phyloP scores from a whole-genome alignment of 2,329 filamentous ascomycete species.

The Herpotrichia juniperi region DNA sequence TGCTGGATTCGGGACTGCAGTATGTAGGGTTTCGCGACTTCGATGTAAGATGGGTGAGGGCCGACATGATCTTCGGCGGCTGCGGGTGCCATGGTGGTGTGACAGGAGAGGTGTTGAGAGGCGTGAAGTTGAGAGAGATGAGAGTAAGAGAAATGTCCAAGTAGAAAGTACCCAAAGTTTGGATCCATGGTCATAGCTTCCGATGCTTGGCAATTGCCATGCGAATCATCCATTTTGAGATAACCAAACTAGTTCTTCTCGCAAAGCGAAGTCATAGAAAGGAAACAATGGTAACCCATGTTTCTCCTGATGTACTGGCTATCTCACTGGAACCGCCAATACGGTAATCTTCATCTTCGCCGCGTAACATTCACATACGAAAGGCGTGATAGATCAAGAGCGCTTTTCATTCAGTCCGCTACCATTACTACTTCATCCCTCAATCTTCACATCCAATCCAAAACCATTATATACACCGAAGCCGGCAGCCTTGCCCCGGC shows the following conservation, averaged over 20 bases:
- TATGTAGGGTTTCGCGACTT: slow-evolving; percentile 75
- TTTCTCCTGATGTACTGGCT: too few species aligned
- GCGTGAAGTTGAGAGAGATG: too few species aligned
- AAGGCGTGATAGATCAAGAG: slow-evolving; percentile 1
- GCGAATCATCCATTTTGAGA: too few species aligned
- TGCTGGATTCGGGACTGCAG: slow-evolving; percentile 81
- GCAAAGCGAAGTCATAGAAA: too few species aligned
- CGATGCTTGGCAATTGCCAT: neutral
- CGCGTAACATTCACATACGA: slow-evolving; percentile 7
- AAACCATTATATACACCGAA: slow-evolving; percentile 10
- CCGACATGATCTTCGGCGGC: slow-evolving; percentile 41
- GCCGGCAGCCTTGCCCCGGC: slow-evolving; percentile 4
- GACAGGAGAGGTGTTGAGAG: too few species aligned
- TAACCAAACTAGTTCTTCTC: too few species aligned
- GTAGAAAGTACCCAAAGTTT: neutral
- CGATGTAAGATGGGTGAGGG: slow-evolving; percentile 68
- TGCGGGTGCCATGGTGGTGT: slow-evolving; percentile 11
- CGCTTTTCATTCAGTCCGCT: slow-evolving; percentile 1
- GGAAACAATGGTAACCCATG: too few species aligned
- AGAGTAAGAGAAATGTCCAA: too few species aligned
- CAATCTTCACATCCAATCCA: neutral
- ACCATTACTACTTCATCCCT: slow-evolving; percentile 3
- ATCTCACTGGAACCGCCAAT: too few species aligned
- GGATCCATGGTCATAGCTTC: slow-evolving; percentile 1
- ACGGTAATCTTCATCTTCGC: too few species aligned